A percentile compares a stretch with the other conserved stretches of the same genome.
phyloP scores from a whole-genome alignment of 2,329 filamentous ascomycete species.

The Colletotrichum tabaci region DNA sequence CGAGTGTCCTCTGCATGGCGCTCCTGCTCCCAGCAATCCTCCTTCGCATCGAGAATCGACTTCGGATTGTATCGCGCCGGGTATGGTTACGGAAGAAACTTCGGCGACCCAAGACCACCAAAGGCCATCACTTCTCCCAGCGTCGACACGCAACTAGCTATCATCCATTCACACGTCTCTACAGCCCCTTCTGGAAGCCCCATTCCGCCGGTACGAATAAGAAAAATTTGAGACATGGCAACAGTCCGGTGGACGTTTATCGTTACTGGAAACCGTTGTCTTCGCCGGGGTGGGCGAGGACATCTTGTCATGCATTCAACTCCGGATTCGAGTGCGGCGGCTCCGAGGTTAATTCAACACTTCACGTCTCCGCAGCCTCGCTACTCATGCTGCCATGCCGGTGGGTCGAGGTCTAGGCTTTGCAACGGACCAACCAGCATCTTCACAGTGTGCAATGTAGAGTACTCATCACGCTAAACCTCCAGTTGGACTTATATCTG shows the following conservation, averaged over 20 bases:
- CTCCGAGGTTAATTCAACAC: slow-evolving; percentile 27
- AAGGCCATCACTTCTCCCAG: neutral
- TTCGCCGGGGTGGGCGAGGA: slow-evolving; percentile 1
- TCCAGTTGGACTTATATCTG: slow-evolving; percentile 46
- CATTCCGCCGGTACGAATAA: slow-evolving; percentile 11
- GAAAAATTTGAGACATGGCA: slow-evolving; percentile 33
- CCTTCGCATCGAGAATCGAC: neutral
- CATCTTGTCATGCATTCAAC: slow-evolving; percentile 2
- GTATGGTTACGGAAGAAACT: neutral
- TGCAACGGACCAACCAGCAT: slow-evolving; percentile 5
- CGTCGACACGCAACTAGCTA: slow-evolving; percentile 22
- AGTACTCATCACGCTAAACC: neutral
- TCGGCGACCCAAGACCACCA: neutral
- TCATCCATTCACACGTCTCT: slow-evolving; percentile 17
- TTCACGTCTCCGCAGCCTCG: slow-evolving; percentile 14
- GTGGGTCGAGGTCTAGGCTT: slow-evolving; percentile 24
- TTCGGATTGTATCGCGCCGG: neutral
- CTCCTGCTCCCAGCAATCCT: neutral
- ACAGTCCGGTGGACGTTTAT: slow-evolving; percentile 6
- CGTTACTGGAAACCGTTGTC: slow-evolving; percentile 20
- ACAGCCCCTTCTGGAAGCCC: slow-evolving; percentile 20
- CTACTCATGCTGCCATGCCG: slow-evolving; percentile 32
- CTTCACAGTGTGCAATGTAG: neutral
- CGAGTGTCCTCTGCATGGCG: neutral
- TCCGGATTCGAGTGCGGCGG: slow-evolving; percentile 18